phyloP scores from a whole-genome alignment of 495 filamentous ascomycete species.

The Penicillium maclennaniae region DNA sequence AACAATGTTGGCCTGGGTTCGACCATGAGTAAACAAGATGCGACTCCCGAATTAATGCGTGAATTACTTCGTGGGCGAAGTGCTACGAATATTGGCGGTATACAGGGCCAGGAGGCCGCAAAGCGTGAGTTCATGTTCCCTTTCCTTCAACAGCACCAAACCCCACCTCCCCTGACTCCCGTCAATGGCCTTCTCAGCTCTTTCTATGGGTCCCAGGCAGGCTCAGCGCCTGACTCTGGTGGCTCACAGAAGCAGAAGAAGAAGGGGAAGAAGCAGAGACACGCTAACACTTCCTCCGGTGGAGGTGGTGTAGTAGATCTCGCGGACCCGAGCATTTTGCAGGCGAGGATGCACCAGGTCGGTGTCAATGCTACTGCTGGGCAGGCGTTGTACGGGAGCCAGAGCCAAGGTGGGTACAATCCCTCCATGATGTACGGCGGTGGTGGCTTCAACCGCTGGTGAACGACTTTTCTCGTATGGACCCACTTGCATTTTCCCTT shows the following conservation, averaged over 20 bases:
- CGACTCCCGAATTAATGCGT: slow-evolving; percentile 73
- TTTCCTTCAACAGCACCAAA: slow-evolving; percentile 79
- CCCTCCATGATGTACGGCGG: slow-evolving; percentile 80
- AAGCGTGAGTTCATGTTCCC: slow-evolving; percentile 95
- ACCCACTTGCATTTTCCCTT: slow-evolving; percentile 13
- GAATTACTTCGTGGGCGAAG: slow-evolving; percentile 64
- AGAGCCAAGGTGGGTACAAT: slow-evolving; percentile 98
- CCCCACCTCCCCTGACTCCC: slow-evolving; percentile 84
- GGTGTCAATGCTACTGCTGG: slow-evolving; percentile 63
- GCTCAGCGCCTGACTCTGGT: slow-evolving; percentile 74
- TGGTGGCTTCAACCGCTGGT: slow-evolving; percentile 69
- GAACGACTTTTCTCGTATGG: slow-evolving; percentile 35
- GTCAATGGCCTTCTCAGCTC: slow-evolving; percentile 80
- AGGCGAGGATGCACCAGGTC: slow-evolving; percentile 91
- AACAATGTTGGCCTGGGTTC: slow-evolving; percentile 66
- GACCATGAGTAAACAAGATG: slow-evolving; percentile 64
- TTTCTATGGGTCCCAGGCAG: slow-evolving; percentile 84
- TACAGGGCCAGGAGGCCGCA: slow-evolving; percentile 69
- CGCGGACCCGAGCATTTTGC: slow-evolving; percentile 99
- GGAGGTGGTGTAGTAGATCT: slow-evolving; percentile 98
- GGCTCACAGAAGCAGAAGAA: slow-evolving; percentile 91
- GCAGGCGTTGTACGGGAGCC: slow-evolving; percentile 83
- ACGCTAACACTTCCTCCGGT: slow-evolving; percentile 99
- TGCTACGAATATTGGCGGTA: slow-evolving; percentile 52
- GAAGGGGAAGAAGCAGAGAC: slow-evolving; percentile 99